These are phyloP conservation scores for Hypoxylon sp. DNA, from an alignment of 2,329 filamentous ascomycete genomes.

Conservation along the genomic window DNA sequence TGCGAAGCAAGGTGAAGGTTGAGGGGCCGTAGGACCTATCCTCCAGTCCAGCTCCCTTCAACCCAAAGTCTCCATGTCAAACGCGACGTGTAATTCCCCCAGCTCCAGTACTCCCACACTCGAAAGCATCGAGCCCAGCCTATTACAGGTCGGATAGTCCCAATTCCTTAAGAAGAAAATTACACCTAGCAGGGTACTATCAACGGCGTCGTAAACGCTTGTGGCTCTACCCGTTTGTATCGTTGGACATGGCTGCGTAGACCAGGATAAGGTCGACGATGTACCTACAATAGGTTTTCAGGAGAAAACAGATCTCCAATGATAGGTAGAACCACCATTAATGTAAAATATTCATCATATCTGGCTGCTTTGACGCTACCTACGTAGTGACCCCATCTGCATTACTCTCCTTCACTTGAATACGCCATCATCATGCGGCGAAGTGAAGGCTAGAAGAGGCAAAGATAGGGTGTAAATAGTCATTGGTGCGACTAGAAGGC, in stretches of 20 bases:
- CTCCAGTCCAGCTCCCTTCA: slow-evolving; percentile 2
- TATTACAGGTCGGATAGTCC: slow-evolving; percentile 3
- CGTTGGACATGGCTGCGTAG: slow-evolving; percentile 11
- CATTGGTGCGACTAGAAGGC: neutral
- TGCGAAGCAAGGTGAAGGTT: slow-evolving; percentile 52
- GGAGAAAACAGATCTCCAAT: neutral
- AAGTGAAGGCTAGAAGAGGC: neutral
- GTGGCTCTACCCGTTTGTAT: slow-evolving; percentile 1
- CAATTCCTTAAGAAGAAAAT: slow-evolving; percentile 19
- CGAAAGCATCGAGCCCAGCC: neutral
- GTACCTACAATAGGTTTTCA: slow-evolving; percentile 6
- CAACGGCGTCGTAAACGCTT: slow-evolving; percentile 8
- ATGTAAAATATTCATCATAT: slow-evolving; percentile 16
- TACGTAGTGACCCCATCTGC: neutral
- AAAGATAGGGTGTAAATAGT: neutral
- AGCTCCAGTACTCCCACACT: neutral
- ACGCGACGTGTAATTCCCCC: neutral
- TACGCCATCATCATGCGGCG: neutral
- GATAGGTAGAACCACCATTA: slow-evolving; percentile 19
- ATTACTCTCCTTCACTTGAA: neutral
- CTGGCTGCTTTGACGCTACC: neutral
- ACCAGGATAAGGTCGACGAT: slow-evolving; percentile 16
- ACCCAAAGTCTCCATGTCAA: neutral
- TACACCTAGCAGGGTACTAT: neutral
- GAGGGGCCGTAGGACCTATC: slow-evolving; percentile 45